These are phyloP conservation scores for Lasiosphaeria ovina DNA, from an alignment of 495 filamentous ascomycete genomes.

Conservation along the genomic window DNA sequence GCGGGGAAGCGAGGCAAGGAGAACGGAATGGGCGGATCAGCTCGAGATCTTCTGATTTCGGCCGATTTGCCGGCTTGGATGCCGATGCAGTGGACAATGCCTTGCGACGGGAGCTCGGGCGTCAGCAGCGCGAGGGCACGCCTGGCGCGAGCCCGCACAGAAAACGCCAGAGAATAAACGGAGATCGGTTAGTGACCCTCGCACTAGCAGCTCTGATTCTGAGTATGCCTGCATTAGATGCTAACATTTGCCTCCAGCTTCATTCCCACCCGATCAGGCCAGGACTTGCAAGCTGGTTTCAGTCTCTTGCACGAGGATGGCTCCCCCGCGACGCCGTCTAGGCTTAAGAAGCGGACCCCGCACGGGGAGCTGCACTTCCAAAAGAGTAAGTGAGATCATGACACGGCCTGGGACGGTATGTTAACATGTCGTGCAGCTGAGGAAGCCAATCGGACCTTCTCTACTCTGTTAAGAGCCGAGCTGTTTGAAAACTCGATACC, in stretches of 20 bases:
- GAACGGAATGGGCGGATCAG: constrained; percentile 31
- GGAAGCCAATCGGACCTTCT: constrained; percentile 90
- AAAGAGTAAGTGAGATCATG: constrained; percentile 61
- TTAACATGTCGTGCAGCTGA: constrained; percentile 66
- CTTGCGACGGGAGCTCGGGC: constrained; percentile 30
- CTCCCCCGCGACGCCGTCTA: constrained; percentile 86
- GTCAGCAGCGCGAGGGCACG: constrained; percentile 61
- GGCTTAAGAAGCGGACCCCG: constrained; percentile 76
- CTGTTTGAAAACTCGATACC: constrained; percentile 88
- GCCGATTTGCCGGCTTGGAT: constrained; percentile 30
- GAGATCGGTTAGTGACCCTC: constrained; percentile 59
- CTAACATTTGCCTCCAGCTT: constrained; percentile 59
- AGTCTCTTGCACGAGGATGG: constrained; percentile 86
- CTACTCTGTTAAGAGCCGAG: constrained; percentile 82
- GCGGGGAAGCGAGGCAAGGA: constrained; percentile 34
- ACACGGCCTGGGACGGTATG: constrained; percentile 6
- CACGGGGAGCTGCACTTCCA: constrained; percentile 93
- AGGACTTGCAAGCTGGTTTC: constrained; percentile 89
- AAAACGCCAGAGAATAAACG: constrained; percentile 84
- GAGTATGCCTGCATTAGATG: not conserved
- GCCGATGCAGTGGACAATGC: constrained; percentile 36
- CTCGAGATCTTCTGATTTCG: constrained; percentile 27
- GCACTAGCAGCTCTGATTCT: constrained; percentile 5
- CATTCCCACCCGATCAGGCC: constrained; percentile 90
- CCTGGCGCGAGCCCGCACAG: constrained; percentile 76